Evolutionary conservation across 2,329 filamentous ascomycete genomes (phyloP).

Genomic region (Pestalotiopsis sp.): DNA sequence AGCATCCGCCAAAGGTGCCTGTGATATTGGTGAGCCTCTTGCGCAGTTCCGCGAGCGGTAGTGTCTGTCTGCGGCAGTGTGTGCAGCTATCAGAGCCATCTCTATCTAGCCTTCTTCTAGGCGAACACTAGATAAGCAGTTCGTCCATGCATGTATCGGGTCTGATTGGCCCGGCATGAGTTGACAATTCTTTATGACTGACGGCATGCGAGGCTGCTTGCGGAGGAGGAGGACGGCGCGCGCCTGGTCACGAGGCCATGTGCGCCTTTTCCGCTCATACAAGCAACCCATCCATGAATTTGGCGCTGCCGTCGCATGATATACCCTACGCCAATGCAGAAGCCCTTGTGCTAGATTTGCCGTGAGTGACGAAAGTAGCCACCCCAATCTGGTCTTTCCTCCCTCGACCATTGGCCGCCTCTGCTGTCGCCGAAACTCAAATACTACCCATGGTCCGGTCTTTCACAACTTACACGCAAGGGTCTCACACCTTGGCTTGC

Average conservation of each 20-base stretch:
- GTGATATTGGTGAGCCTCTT: background rate
- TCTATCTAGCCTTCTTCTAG: conserved; percentile 1
- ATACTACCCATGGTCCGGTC: background rate
- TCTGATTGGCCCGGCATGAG: background rate
- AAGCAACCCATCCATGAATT: background rate
- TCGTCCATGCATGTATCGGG: background rate
- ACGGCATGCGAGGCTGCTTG: conserved; percentile 1
- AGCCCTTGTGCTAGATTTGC: background rate
- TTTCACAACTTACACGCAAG: background rate
- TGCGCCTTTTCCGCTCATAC: background rate
- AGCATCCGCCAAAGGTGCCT: background rate
- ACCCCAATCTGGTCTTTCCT: background rate
- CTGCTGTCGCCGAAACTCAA: background rate
- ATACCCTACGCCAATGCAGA: background rate
- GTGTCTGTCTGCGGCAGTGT: background rate
- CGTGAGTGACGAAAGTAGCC: background rate
- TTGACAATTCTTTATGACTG: conserved; percentile 8
- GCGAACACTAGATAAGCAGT: background rate
- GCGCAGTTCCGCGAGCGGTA: background rate
- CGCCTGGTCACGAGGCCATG: conserved; percentile 1
- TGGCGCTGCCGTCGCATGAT: background rate
- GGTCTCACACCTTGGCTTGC: background rate
- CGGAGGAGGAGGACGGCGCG: background rate
- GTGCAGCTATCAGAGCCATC: background rate
- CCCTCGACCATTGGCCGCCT: background rate